Conservation (phyloP, 768 basidiomycete genomes). For the Leucocoprinus leucothites region DNA sequence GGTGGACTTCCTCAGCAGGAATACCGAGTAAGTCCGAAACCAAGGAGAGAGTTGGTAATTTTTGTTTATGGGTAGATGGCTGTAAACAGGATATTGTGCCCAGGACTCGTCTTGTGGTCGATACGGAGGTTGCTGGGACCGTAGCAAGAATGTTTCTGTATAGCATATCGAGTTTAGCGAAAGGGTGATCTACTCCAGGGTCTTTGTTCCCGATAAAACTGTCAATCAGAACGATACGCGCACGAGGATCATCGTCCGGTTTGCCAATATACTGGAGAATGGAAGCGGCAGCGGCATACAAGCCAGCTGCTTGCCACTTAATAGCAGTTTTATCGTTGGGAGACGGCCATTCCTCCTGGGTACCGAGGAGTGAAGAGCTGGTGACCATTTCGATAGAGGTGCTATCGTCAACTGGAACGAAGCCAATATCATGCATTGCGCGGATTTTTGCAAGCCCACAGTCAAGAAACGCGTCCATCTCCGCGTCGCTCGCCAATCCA, state of each 20-base stretch:
- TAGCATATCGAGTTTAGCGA: neutral
- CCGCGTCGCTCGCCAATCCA: neutral
- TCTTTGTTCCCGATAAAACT: neutral
- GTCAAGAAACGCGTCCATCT: neutral
- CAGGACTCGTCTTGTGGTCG: neutral
- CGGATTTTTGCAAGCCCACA: neutral
- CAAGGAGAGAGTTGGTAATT: neutral
- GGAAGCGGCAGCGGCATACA: neutral
- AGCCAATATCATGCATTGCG: neutral
- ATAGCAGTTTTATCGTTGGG: neutral
- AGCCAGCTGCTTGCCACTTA: neutral
- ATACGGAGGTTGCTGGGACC: neutral
- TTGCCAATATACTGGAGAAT: constrained; percentile 1
- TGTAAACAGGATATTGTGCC: too few species aligned
- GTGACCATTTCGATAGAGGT: too few species aligned
- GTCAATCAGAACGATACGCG: neutral
- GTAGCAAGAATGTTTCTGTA: neutral
- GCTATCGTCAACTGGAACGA: neutral
- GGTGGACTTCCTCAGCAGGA: neutral
- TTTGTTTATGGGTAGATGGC: too few species aligned
- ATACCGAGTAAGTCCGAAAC: neutral
- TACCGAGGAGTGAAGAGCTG: too few species aligned
- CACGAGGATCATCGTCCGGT: neutral
- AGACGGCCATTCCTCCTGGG: too few species aligned
- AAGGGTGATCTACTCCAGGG: neutral